phyloP scores from a whole-genome alignment of 345 rosid genomes.

The Luvunga scandens region DNA sequence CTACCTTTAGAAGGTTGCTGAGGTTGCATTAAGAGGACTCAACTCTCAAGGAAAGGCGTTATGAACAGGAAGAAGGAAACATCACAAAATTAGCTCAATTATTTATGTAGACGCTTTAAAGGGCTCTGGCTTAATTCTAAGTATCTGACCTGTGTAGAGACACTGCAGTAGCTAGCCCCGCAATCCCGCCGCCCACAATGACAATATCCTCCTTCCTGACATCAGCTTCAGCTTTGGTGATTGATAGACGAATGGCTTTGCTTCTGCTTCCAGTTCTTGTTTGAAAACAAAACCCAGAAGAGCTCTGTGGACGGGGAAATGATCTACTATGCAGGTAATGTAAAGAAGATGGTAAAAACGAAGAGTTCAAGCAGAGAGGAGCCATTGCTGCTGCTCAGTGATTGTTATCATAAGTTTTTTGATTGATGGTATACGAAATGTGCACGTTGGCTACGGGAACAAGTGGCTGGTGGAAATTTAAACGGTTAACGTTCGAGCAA shows the following conservation, averaged over 20 bases:
- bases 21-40: neutral
- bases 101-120: neutral
- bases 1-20: neutral
- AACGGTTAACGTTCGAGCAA: slow-evolving; percentile 5
- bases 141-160: slow-evolving; percentile 63
- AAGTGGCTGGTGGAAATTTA: too few relatives aligned
- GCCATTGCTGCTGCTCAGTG: slow-evolving; percentile 26
- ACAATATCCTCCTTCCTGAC: slow-evolving; percentile 55
- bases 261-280: slow-evolving; percentile 17
- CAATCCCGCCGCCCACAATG: slow-evolving; percentile 83
- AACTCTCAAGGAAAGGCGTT: too few relatives aligned
- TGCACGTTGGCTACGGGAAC: too few relatives aligned
- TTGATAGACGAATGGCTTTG: slow-evolving; percentile 19
- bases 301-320: slow-evolving; percentile 2
- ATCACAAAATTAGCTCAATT: neutral
- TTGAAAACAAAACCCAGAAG: slow-evolving; percentile 19
- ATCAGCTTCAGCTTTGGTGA: slow-evolving; percentile 30
- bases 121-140: neutral
- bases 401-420: neutral
- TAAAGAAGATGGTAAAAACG: slow-evolving; percentile 16
- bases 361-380: slow-evolving; percentile 33
- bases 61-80: neutral
- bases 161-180: slow-evolving; percentile 86
- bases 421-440: neutral
- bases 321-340: slow-evolving; percentile 10